Conservation (phyloP, 805 yeast genomes). For the Yarrowia divulgata region DNA sequence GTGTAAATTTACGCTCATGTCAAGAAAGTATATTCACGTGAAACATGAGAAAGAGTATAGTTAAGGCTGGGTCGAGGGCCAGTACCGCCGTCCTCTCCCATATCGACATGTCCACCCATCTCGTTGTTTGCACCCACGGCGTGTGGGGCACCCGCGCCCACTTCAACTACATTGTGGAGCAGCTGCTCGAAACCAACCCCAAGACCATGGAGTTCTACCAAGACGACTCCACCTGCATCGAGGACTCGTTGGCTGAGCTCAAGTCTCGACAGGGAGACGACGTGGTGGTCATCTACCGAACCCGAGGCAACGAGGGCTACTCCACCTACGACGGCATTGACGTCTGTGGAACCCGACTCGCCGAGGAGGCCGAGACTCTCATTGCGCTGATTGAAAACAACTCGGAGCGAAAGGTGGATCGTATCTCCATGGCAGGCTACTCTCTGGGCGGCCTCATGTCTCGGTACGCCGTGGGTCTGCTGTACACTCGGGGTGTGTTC, state of each 20-base stretch:
- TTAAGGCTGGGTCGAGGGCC: conserved; percentile 27
- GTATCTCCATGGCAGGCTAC: conserved; percentile 83
- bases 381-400: conserved; percentile 46
- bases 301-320: conserved; percentile 71
- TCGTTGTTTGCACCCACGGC: conserved; percentile 71
- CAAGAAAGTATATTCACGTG: conserved; percentile 35
- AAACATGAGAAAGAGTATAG: conserved; percentile 37
- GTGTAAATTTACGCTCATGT: conserved; percentile 30
- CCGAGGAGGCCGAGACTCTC: conserved; percentile 64
- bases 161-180: conserved; percentile 64
- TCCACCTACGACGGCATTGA: conserved; percentile 88
- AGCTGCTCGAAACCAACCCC: conserved; percentile 47
- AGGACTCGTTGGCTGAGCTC: conserved; percentile 29
- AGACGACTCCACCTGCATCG: conserved; percentile 30
- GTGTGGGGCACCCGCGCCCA: conserved; percentile 81
- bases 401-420: conserved; percentile 55
- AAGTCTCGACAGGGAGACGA: conserved; percentile 47
- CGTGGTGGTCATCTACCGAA: conserved; percentile 55
- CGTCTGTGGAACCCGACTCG: conserved; percentile 78
- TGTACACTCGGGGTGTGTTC: conserved; percentile 62
- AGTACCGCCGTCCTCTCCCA: conserved; percentile 17
- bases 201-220: conserved; percentile 36
- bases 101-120: conserved; percentile 53
- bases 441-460: conserved; percentile 88
- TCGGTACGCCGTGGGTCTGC: conserved; percentile 79